These are phyloP conservation scores for Sporothrix humicola DNA, from an alignment of 2,329 filamentous ascomycete genomes.

Conservation along the genomic window DNA sequence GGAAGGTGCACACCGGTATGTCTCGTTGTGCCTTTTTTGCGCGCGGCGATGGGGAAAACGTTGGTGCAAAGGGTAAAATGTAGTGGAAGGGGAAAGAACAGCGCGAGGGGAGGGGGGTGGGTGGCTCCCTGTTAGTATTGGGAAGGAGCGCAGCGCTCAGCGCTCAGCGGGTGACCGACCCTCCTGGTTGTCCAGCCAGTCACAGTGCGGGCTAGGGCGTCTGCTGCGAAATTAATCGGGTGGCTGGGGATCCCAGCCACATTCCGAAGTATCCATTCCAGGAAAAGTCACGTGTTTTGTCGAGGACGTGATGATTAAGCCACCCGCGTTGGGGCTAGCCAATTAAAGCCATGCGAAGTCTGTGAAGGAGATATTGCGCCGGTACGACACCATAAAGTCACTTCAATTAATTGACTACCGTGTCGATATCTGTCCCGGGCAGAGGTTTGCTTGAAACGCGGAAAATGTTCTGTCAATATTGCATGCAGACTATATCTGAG, in stretches of 20 bases:
- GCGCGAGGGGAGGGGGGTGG: conserved; percentile 29
- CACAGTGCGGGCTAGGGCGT: conserved; percentile 25
- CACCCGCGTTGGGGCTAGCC: background rate
- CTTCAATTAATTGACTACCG: background rate
- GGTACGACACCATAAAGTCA: background rate
- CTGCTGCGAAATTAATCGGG: conserved; percentile 39
- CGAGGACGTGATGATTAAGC: background rate
- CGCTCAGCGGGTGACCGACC: conserved; percentile 2
- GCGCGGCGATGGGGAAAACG: conserved; percentile 23
- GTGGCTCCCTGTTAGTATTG: conserved; percentile 27
- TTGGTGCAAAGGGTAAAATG: conserved; percentile 18
- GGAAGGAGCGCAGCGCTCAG: conserved; percentile 20
- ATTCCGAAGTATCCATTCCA: conserved; percentile 10
- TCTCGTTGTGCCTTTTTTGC: conserved; percentile 26
- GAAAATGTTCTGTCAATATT: no score
- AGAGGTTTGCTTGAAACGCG: no score
- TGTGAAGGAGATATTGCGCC: background rate
- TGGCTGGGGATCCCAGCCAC: conserved; percentile 39
- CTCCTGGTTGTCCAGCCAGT: conserved; percentile 35
- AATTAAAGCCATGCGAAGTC: conserved; percentile 6
- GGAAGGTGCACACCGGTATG: conserved; percentile 24
- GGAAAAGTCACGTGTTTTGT: background rate
- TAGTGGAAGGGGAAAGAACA: conserved; percentile 14
- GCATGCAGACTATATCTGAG: no score
- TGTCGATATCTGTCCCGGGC: no score